Percentiles rank a stretch among this genome's conserved stretches.
phyloP scores from a whole-genome alignment of 257 asterid species.

The Phtheirospermum japonicum region DNA sequence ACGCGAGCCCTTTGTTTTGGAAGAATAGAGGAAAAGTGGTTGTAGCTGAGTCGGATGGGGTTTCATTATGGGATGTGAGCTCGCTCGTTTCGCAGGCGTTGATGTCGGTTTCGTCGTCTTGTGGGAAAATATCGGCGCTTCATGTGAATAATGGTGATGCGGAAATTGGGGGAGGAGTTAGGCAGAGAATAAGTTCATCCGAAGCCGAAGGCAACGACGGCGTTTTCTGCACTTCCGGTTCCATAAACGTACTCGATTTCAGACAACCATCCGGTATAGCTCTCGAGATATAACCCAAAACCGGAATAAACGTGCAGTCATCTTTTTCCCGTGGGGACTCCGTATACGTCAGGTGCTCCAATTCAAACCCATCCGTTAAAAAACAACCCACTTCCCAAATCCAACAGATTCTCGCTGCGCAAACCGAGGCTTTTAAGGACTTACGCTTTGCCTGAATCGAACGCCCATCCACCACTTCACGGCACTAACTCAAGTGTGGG shows the following conservation, averaged over 20 bases:
- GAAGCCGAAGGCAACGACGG: slow-evolving; percentile 84
- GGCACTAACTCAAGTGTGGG: slow-evolving; percentile 83
- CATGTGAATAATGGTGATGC: slow-evolving; percentile 81
- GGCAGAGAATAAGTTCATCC: slow-evolving; percentile 68
- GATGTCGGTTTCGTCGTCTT: slow-evolving; percentile 50
- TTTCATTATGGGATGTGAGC: slow-evolving; percentile 76
- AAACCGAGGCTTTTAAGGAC: slow-evolving; percentile 50
- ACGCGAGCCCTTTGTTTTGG: slow-evolving; percentile 80
- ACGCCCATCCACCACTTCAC: slow-evolving; percentile 49
- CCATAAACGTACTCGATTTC: slow-evolving; percentile 64
- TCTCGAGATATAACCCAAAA: slow-evolving; percentile 58
- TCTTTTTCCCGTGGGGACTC: slow-evolving; percentile 63
- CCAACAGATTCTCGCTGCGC: slow-evolving; percentile 64
- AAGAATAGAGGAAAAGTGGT: slow-evolving; percentile 74
- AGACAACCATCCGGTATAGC: slow-evolving; percentile 73
- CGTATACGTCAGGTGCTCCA: slow-evolving; percentile 59
- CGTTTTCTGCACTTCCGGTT: slow-evolving; percentile 66
- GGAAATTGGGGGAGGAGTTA: slow-evolving; percentile 88
- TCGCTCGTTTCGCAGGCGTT: slow-evolving; percentile 58
- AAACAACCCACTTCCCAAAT: slow-evolving; percentile 45
- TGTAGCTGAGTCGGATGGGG: slow-evolving; percentile 53
- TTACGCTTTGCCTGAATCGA: slow-evolving; percentile 57
- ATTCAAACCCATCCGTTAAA: slow-evolving; percentile 36
- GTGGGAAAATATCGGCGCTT: slow-evolving; percentile 55
- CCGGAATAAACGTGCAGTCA: slow-evolving; percentile 55